Percentiles rank a stretch among this genome's conserved stretches.
Evolutionary conservation across 2,329 filamentous ascomycete genomes (phyloP).

Genomic region (Periconia macrospinosa): DNA sequence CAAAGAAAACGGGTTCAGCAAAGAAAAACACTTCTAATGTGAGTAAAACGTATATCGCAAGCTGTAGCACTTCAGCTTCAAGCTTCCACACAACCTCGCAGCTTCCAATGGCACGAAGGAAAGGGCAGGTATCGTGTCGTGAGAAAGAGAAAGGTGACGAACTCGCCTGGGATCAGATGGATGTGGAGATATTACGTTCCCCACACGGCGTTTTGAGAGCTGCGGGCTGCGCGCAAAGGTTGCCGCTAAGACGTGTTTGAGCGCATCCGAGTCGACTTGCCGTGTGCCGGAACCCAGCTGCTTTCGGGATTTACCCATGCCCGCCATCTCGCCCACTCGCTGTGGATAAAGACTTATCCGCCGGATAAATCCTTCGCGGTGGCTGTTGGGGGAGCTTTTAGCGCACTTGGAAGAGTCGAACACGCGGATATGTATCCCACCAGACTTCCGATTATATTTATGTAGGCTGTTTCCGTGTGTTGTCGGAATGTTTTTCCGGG

Average conservation of each 20-base stretch:
- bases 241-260: slow-evolving; percentile 22
- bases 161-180: not conserved
- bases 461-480: not conserved
- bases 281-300: slow-evolving; percentile 26
- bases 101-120: slow-evolving; percentile 10
- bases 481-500: not conserved
- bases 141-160: slow-evolving; percentile 12
- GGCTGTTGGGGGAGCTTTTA: not conserved
- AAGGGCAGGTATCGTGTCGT: slow-evolving; percentile 9
- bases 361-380: slow-evolving; percentile 1
- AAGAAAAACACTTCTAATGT: not conserved
- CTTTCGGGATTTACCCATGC: not conserved
- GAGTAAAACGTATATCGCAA: not conserved
- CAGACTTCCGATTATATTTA: too few relatives aligned
- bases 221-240: slow-evolving; percentile 14
- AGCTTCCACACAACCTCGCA: slow-evolving; percentile 17
- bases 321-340: slow-evolving; percentile 11
- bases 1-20: not conserved
- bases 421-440: not conserved
- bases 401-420: not conserved
- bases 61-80: slow-evolving; percentile 3
- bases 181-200: slow-evolving; percentile 27
- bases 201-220: slow-evolving; percentile 33
- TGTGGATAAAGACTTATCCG: slow-evolving; percentile 33
- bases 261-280: slow-evolving; percentile 33